These are phyloP conservation scores for Eleusine indica DNA, from an alignment of 176 grass and related monocot genomes.

Conservation along the genomic window DNA sequence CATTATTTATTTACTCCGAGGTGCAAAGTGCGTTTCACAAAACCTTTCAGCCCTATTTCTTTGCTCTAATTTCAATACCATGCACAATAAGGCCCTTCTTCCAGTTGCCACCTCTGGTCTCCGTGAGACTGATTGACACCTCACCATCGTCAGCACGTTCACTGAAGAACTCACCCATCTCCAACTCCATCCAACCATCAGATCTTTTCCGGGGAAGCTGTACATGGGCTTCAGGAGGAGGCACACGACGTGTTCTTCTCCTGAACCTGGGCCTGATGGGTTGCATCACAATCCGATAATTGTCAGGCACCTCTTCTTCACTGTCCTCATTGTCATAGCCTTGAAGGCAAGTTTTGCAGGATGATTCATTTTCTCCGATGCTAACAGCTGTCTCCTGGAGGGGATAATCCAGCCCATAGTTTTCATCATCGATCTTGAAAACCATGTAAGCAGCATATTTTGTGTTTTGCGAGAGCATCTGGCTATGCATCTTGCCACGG, in stretches of 20 bases:
- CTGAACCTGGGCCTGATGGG: neutral
- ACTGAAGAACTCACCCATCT: conserved; percentile 60
- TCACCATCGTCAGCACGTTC: conserved; percentile 48
- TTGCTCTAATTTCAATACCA: conserved; percentile 71
- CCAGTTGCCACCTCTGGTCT: conserved; percentile 2
- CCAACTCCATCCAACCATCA: conserved; percentile 63
- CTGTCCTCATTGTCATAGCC: neutral
- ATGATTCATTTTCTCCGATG: neutral
- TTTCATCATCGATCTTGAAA: conserved; percentile 40
- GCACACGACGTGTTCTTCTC: neutral
- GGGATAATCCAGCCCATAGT: conserved; percentile 17
- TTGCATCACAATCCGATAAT: neutral
- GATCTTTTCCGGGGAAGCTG: conserved; percentile 7
- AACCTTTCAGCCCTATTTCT: conserved; percentile 24
- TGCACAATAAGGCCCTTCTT: conserved; percentile 62
- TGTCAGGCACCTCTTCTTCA: neutral
- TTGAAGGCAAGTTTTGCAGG: conserved; percentile 18
- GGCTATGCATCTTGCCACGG: conserved; percentile 44
- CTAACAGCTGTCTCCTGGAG: conserved; percentile 32
- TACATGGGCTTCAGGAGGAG: neutral
- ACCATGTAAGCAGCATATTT: conserved; percentile 54
- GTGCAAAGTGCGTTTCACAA: neutral
- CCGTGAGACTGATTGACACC: conserved; percentile 44
- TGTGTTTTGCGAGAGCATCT: conserved; percentile 46
- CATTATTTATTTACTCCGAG: neutral